phyloP scores from a whole-genome alignment of 2,329 filamentous ascomycete species.

The Penicillium expansum region DNA sequence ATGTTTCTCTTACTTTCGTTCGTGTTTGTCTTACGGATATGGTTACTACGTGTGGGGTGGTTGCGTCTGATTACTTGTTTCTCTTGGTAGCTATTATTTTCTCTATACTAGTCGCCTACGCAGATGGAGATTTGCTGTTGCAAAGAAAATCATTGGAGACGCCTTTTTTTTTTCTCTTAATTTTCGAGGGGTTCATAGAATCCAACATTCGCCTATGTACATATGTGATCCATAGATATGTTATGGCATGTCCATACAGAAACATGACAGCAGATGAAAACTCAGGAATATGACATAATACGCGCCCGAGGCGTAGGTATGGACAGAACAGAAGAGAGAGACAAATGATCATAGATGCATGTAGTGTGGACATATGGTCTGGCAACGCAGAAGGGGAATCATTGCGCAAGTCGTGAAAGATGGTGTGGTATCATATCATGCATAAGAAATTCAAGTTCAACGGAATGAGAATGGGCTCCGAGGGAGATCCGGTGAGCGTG shows the following conservation, averaged over 20 bases:
- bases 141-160: background rate
- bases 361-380: constrained; percentile 12
- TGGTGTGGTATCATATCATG: constrained; percentile 6
- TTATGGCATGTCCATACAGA: constrained; percentile 11
- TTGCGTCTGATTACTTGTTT: background rate
- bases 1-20: constrained; percentile 1
- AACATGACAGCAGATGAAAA: constrained; percentile 7
- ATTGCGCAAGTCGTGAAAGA: constrained; percentile 19
- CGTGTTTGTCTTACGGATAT: background rate
- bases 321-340: background rate
- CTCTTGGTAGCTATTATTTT: background rate
- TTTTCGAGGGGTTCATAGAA: background rate
- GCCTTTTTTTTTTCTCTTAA: background rate
- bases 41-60: background rate
- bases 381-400: constrained; percentile 27
- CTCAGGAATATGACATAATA: constrained; percentile 9
- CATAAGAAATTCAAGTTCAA: constrained; percentile 8
- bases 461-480: constrained; percentile 74
- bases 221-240: constrained; percentile 10
- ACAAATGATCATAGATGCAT: constrained; percentile 6
- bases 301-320: background rate
- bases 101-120: background rate
- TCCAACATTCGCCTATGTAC: constrained; percentile 17
- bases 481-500: constrained; percentile 79
- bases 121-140: background rate